Evolutionary conservation across 352 stramenopile species (phyloP).

Genomic region (Pythium scleroteichum): DNA sequence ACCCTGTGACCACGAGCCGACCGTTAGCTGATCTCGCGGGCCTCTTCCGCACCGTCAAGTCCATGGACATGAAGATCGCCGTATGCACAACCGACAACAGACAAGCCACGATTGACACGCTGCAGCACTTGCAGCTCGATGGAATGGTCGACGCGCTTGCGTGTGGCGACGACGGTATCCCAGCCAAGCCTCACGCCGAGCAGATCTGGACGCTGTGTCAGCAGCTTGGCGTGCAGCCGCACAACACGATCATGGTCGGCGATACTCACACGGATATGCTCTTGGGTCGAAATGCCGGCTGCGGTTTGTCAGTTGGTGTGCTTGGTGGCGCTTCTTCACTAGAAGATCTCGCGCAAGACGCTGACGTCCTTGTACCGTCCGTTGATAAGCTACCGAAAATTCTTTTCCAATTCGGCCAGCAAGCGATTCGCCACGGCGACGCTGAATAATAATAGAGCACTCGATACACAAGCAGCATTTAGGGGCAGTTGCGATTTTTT

Average conservation of each 20-base stretch:
- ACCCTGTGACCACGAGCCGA: constrained; percentile 70
- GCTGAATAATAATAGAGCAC: constrained; percentile 15
- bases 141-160: constrained; percentile 77
- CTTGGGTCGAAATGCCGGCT: constrained; percentile 75
- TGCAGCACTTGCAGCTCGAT: constrained; percentile 69
- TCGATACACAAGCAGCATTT: no score
- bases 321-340: constrained; percentile 77
- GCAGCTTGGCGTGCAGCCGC: constrained; percentile 67
- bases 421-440: constrained; percentile 63
- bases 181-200: constrained; percentile 79
- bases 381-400: constrained; percentile 79
- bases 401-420: constrained; percentile 83
- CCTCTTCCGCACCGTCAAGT: constrained; percentile 84
- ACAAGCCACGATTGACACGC: constrained; percentile 71
- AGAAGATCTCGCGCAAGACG: constrained; percentile 79
- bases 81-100: constrained; percentile 88
- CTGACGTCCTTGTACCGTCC: constrained; percentile 81
- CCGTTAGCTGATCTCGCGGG: constrained; percentile 69
- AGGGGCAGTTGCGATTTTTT: no score
- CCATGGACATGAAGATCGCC: constrained; percentile 88
- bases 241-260: constrained; percentile 89
- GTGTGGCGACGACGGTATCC: constrained; percentile 82
- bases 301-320: constrained; percentile 76
- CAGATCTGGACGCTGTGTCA: constrained; percentile 88
- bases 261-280: constrained; percentile 87